Evolutionary conservation across 2,329 filamentous ascomycete species (phyloP).

Genomic region (Curvularia spicifera): DNA sequence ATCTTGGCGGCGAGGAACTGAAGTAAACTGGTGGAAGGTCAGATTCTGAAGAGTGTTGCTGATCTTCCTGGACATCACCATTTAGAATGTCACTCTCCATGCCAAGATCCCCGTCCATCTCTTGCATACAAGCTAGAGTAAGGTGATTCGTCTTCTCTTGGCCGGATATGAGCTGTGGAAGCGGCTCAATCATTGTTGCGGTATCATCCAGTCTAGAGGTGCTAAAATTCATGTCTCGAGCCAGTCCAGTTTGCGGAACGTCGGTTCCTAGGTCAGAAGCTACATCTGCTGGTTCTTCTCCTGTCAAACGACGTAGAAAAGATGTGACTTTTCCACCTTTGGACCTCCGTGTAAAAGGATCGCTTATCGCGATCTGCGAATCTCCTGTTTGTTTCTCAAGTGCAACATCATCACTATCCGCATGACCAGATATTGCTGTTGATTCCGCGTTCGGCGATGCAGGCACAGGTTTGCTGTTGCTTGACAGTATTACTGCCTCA

Average conservation of each 20-base stretch:
- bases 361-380: slow-evolving; percentile 33
- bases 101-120: neutral
- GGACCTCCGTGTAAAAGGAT: slow-evolving; percentile 35
- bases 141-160: neutral
- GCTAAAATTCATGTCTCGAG: neutral
- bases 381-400: slow-evolving; percentile 38
- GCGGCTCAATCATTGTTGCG: slow-evolving; percentile 2
- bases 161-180: neutral
- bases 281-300: slow-evolving; percentile 15
- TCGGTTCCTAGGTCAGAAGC: neutral
- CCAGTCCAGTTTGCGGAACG: slow-evolving; percentile 1
- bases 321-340: slow-evolving; percentile 21
- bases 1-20: slow-evolving; percentile 34
- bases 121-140: neutral
- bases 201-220: slow-evolving; percentile 3
- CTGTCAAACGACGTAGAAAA: slow-evolving; percentile 39
- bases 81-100: slow-evolving; percentile 22
- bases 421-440: slow-evolving; percentile 50
- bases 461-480: slow-evolving; percentile 53
- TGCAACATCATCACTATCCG: slow-evolving; percentile 36
- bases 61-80: slow-evolving; percentile 6
- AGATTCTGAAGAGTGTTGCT: neutral
- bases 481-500: slow-evolving; percentile 43
- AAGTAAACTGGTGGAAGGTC: slow-evolving; percentile 20
- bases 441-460: slow-evolving; percentile 51